Evolutionary conservation across 768 basidiomycete genomes (phyloP), one percentile per base, ranked within the genome.

Genomic region (Lentinula sp.): DNA sequence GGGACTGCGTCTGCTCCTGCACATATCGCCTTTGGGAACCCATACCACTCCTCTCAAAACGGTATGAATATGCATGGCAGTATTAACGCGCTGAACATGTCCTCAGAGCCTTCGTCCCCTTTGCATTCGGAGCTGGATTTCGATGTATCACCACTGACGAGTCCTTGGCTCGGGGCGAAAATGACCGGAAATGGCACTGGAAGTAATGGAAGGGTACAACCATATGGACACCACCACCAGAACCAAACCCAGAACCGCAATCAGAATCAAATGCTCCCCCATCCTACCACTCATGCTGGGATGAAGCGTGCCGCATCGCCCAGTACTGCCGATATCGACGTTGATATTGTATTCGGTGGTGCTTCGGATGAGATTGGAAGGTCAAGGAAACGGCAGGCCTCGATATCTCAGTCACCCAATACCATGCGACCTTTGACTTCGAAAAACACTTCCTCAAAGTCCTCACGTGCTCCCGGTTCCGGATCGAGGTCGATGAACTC

Each of bases 61-160:
- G 21, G 45, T 46, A 42, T 56, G 40, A 23, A 28, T 18, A 56
- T 56, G 55, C 45, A 46, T 8, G 16, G 39, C 11, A 39, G 21
- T 16, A 23, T 56, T 2, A 56, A 56, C 39, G 5, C 45, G 4
- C 31, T 48, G 35, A 58, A 43, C n/a, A 57, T 57, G 56, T 28
- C 42, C 4, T 57, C 71, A n/a, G 78, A 66, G 64, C 75, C 73
- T 40, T 68, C 74, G 1, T 70, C 79, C 11, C 73, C 78, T 2
- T 78, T 79, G 16, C 76, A 80, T 0, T 72, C 76, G 21, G 84
- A 89, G 59, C 71, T 88, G 31, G 89, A 87, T 61, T 79, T 86
- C 61, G 87, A 93, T 62, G 84, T 93, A 52, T 90, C 89, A 1
- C 90, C 91, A 0, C 74, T 93, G 21, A 89, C 89, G 0, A 91